Conservation (phyloP, 2,329 filamentous ascomycete species). For the Drechslera avenae region DNA sequence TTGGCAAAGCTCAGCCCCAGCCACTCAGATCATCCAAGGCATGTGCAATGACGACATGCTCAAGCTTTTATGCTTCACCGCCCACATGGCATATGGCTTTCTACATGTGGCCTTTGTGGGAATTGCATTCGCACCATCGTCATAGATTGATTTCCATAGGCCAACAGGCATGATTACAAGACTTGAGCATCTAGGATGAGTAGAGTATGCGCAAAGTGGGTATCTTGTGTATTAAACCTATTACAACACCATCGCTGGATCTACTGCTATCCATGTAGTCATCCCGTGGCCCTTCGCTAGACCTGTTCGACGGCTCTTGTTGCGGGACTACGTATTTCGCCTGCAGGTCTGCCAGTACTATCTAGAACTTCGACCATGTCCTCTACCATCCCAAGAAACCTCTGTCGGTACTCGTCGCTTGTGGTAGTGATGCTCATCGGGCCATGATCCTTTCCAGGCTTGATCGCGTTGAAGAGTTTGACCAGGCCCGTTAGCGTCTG, state of each 20-base stretch:
- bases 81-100: slow-evolving; percentile 14
- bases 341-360: slow-evolving; percentile 40
- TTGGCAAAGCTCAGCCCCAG: slow-evolving; percentile 18
- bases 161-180: neutral
- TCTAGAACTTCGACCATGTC: slow-evolving; percentile 43
- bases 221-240: slow-evolving; percentile 7
- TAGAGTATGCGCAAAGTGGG: neutral
- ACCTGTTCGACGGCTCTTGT: slow-evolving; percentile 14
- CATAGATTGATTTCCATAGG: neutral
- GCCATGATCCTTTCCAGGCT: slow-evolving; percentile 63
- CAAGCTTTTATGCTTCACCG: slow-evolving; percentile 19
- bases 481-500: slow-evolving; percentile 70
- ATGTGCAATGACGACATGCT: slow-evolving; percentile 26
- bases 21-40: slow-evolving; percentile 6
- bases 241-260: slow-evolving; percentile 3
- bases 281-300: neutral
- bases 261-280: neutral
- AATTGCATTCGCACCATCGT: neutral
- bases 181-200: neutral
- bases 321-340: slow-evolving; percentile 31
- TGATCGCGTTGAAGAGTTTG: slow-evolving; percentile 62
- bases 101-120: neutral
- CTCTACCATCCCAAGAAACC: slow-evolving; percentile 60
- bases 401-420: slow-evolving; percentile 67
- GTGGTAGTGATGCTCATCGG: slow-evolving; percentile 78